Base-by-base conservation (phyloP, 441 rosid species). In the Euphorbia celastroides region DNA sequence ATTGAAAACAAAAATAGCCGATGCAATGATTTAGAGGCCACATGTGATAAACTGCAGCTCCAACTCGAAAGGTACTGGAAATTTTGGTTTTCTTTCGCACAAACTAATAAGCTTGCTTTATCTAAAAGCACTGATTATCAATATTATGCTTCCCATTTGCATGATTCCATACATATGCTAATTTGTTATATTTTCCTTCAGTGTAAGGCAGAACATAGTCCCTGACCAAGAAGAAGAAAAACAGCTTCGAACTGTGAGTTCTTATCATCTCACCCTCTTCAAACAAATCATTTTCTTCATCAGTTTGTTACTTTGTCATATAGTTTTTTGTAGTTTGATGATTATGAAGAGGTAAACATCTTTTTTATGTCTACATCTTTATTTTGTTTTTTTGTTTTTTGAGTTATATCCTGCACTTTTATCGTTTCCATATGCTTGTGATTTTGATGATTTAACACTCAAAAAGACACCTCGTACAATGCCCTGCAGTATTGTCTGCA, bases 221-320 rank as follows among this genome's bases (percentile, higher is more conserved):
- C 77, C 79, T 17, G 27, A 50, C 30, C 27, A 62, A 57, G 83
- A 79, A 72, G 87, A 79, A 14, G 88, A 80, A 54, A 88, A 72
- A 70, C 80, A 82, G 57, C 76, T 83, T 57, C 84, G 84, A 69
- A 78, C 82, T 12, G 97, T 91, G 82, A 88, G 97, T 84, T 73
- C 60, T 46, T 51, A 32, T 5, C 54, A 31, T 42, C 22, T 65
- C 50, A 22, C 64, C 48, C 46, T 36, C 27, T 30, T 23, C 11
- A 25, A 3, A 44, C 38, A 61, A 41, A 27, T 34, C 9, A 54
- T 34, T 14, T 32, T 55, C 61, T 20, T 27, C 5, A 26, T 66
- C 64, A 14, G 27, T 25, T 41, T 62, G 56, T 62, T 46, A 27
- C 28, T 20, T 38, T 56, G 19, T 55, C 14, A 55, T 52, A 23